Base-by-base conservation (phyloP, 176 grass and related monocot genomes). In the Hyparrhenia diplandra region DNA sequence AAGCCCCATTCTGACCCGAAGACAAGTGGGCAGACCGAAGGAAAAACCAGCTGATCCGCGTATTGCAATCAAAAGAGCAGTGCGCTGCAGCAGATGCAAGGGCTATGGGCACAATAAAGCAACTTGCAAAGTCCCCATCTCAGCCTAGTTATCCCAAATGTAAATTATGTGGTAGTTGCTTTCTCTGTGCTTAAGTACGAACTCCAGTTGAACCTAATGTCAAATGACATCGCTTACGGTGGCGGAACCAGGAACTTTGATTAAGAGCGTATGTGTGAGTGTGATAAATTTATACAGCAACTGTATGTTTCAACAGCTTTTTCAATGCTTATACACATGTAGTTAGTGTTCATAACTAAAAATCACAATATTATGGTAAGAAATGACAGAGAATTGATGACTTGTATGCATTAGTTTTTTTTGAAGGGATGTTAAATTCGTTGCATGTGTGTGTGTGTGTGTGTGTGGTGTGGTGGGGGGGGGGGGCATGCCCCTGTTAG, bases 71-170 rank as follows among this genome's bases (percentile, higher is more conserved):
- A 98, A 92, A 85, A 86, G 90, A 45, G 90, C 86, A 14, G 82
- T 92, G 58, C 77, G 90, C 51, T 98, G 95, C 84, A 95, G 95
- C 75, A 88, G 74, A 51, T 98, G 95, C 42, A 87, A 95, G 65
- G 88, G 73, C 20, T 94, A 88, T 59, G 95, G 95, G 14, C 88
- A 98, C 64, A 98, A 98, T 43, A 98, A 95, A 71, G 85, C 87
- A 25, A 98, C 90, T 74, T 98, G 95, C 76, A 92, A 89, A 84
- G 83, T 91, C 60, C 85, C 88, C 73, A 71, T 83, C 43, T 69
- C 67, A 43, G 39, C n/a, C 23, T 70, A 43, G 39, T 13, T 70
- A 27, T 70, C 29, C 40, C 31, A 76, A 69, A 47, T 87, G 85
- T 87, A 77, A 23, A 82, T 77, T 77, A 71, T 77, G 23, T 52